A percentile compares a stretch with the other conserved stretches of the same genome.
Evolutionary conservation across 352 stramenopile species (phyloP).

Genomic region (Phytopythium helicoides): DNA sequence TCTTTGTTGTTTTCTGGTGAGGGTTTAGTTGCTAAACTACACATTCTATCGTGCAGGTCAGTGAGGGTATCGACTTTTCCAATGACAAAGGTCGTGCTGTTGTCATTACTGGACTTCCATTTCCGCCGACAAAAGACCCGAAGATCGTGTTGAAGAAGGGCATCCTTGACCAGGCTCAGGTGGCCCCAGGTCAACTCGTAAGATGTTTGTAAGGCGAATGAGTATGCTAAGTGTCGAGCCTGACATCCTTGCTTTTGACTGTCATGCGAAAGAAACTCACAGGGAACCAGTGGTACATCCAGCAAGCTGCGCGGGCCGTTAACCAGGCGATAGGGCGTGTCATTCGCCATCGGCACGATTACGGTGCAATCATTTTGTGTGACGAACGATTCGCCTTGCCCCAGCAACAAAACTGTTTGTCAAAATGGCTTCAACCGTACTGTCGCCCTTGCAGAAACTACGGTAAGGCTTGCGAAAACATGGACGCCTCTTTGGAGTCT

Average conservation of each 20-base stretch:
- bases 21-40: neutral
- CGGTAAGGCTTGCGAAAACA: constrained; percentile 30
- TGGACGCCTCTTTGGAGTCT: too few species aligned
- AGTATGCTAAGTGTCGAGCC: constrained; percentile 1
- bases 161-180: constrained; percentile 89
- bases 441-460: constrained; percentile 64
- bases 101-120: constrained; percentile 99
- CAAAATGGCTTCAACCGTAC: constrained; percentile 94
- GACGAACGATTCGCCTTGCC: constrained; percentile 95
- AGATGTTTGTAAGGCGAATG: constrained; percentile 1
- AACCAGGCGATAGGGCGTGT: constrained; percentile 99
- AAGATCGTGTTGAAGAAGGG: constrained; percentile 98
- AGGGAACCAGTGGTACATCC: constrained; percentile 98
- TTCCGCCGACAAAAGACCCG: constrained; percentile 95
- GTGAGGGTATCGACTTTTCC: constrained; percentile 98
- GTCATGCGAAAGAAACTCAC: constrained; percentile 69
- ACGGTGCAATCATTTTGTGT: constrained; percentile 96
- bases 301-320: constrained; percentile 96
- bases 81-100: constrained; percentile 97
- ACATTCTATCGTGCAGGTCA: constrained; percentile 69
- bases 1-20: neutral
- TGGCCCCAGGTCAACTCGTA: constrained; percentile 63
- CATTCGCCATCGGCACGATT: constrained; percentile 98
- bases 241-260: constrained; percentile 1
- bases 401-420: constrained; percentile 91